Evolutionary conservation across 768 basidiomycete species (phyloP), one percentile per base, ranked within the genome.

Genomic region (Gloeopeniophorella convolvens): DNA sequence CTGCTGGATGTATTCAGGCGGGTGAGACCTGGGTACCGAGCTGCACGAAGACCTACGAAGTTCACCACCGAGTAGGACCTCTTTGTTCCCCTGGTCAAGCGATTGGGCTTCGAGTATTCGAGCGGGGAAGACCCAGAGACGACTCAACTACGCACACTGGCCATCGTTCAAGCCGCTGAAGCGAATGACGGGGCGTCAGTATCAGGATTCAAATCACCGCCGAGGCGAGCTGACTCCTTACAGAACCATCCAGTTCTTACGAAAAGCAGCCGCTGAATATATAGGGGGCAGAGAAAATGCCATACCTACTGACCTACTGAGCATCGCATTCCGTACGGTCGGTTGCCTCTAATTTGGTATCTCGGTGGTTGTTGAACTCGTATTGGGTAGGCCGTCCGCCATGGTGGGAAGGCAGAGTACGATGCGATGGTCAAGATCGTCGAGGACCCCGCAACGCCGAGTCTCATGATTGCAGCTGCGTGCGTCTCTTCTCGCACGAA

Each of bases 281-380:
- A 65, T 85, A 59, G 73, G 80, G 12, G 79, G 79, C 7, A 87
- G 94, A 61, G 79, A 85, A 58, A 83, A 82, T 0, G 71, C 66
- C 45, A 89, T 98, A 56, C 89, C 90, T 6, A 76, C 80, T 24
- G 94, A 97, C 68, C 67, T 98, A 39, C 76, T 85, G 57, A 61
- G 71, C 24, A 67, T 74, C 34, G 78, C 79, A 33, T 83, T 73
- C 64, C 58, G 63, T 23, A 72, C 67, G 43, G 84, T 85, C 57
- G 15, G 46, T 27, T 16, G 18, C 15, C 3, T 24, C 23, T 2
- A 28, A 6, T n/a, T 11, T 12, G 15, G 12, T 12, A 15, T 23
- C 4, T 26, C 42, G 23, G 4, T 59, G 11, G 37, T 35, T 31
- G 45, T 32, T 42, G 32, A 33, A 33, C 4, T 27, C 16, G 47